phyloP scores from a whole-genome alignment of 306 rosid genomes.

The Gastrolobium bilobum region DNA sequence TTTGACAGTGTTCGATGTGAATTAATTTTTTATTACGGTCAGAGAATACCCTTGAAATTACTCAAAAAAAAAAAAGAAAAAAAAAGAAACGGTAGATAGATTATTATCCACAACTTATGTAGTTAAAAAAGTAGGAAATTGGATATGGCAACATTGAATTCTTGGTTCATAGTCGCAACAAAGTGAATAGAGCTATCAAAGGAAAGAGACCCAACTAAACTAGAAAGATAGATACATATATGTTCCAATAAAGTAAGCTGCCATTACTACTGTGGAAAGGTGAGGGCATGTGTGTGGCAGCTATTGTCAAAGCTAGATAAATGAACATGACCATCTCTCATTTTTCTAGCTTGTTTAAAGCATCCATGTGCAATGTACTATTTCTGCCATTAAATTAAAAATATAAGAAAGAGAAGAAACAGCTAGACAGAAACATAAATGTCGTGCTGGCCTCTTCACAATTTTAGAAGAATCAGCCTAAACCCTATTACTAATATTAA shows the following conservation, averaged over 20 bases:
- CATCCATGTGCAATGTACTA: conserved; percentile 70
- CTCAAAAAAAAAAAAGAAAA: too few species aligned
- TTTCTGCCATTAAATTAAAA: conserved; percentile 43
- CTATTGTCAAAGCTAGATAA: conserved; percentile 49
- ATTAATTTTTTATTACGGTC: too few species aligned
- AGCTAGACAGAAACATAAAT: conserved; percentile 44
- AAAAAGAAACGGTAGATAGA: too few species aligned
- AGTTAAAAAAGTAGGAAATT: background rate
- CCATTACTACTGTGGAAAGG: conserved; percentile 42
- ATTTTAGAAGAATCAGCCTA: background rate
- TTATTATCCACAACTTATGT: too few species aligned
- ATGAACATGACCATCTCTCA: conserved; percentile 52
- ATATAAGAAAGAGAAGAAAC: conserved; percentile 42
- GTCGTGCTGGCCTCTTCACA: conserved; percentile 44
- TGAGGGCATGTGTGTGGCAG: conserved; percentile 66
- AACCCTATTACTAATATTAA: background rate
- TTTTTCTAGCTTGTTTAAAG: conserved; percentile 58
- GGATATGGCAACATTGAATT: conserved; percentile 20
- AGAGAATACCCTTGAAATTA: too few species aligned
- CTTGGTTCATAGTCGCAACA: background rate
- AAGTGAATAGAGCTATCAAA: conserved; percentile 16
- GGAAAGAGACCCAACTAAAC: conserved; percentile 38
- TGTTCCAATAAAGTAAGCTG: conserved; percentile 42
- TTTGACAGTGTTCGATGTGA: too few species aligned
- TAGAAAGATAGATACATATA: conserved; percentile 10